Evolutionary conservation across 2,329 filamentous ascomycete species (phyloP).

Genomic region (Arthroderma uncinatum): DNA sequence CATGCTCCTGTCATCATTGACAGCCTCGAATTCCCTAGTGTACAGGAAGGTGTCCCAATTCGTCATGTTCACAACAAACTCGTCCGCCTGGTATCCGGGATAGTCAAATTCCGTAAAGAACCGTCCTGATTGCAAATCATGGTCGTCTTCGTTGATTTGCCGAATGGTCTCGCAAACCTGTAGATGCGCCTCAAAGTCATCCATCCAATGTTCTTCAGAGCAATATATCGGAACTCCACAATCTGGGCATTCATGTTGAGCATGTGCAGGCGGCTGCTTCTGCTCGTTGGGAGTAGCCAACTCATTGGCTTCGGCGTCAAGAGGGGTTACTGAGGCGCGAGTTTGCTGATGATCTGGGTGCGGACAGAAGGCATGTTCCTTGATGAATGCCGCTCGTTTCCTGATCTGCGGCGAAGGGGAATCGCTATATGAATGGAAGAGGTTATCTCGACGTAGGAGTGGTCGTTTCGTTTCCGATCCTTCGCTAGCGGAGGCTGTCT

Average conservation of each 20-base stretch:
- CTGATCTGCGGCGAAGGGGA: slow-evolving; percentile 85
- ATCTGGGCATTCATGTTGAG: slow-evolving; percentile 90
- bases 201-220: slow-evolving; percentile 87
- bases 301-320: slow-evolving; percentile 53
- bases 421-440: slow-evolving; percentile 84
- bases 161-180: slow-evolving; percentile 83
- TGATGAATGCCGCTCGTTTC: slow-evolving; percentile 78
- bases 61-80: slow-evolving; percentile 89
- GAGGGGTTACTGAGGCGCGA: slow-evolving; percentile 52
- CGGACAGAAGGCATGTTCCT: slow-evolving; percentile 84
- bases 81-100: slow-evolving; percentile 78
- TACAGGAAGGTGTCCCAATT: slow-evolving; percentile 98
- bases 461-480: slow-evolving; percentile 8
- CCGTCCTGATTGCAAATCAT: slow-evolving; percentile 80
- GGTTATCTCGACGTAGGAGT: slow-evolving; percentile 59
- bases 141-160: slow-evolving; percentile 96
- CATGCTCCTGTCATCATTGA: slow-evolving; percentile 83
- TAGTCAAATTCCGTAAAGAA: slow-evolving; percentile 93
- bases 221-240: slow-evolving; percentile 92
- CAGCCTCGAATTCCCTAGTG: slow-evolving; percentile 77
- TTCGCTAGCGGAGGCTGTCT: slow-evolving; percentile 10
- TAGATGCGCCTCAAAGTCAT: slow-evolving; percentile 86
- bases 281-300: slow-evolving; percentile 20
- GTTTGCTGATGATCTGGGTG: slow-evolving; percentile 78
- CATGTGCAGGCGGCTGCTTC: slow-evolving; percentile 59